These are phyloP conservation scores for Fusarium albosuccineum DNA, from an alignment of 2,329 filamentous ascomycete species.

Conservation along the genomic window DNA sequence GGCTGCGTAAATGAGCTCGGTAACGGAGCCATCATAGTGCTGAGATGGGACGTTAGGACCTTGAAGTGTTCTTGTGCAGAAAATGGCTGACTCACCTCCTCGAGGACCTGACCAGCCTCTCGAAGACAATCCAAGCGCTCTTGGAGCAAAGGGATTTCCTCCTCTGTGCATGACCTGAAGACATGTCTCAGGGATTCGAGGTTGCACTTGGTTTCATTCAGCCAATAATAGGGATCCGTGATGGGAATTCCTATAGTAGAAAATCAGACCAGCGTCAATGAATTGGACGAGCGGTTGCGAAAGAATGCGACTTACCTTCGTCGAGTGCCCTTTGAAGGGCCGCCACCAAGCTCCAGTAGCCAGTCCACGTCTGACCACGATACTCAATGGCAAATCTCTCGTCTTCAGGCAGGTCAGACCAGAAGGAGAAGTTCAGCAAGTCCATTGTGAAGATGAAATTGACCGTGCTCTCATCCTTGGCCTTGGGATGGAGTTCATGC, in stretches of 20 bases:
- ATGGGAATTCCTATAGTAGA: constrained; percentile 78
- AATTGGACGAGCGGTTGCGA: neutral
- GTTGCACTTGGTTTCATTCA: constrained; percentile 79
- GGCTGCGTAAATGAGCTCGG: constrained; percentile 79
- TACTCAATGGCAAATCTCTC: constrained; percentile 89
- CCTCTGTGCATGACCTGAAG: constrained; percentile 87
- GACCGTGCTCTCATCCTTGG: constrained; percentile 82
- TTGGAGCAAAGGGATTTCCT: constrained; percentile 86
- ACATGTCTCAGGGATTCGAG: constrained; percentile 80
- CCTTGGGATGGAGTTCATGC: constrained; percentile 89
- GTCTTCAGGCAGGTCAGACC: constrained; percentile 78
- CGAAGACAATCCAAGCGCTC: constrained; percentile 83
- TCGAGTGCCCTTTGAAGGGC: constrained; percentile 88
- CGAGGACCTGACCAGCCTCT: constrained; percentile 85
- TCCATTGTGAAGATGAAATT: constrained; percentile 99
- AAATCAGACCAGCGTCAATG: constrained; percentile 8
- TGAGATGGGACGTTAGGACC: constrained; percentile 51
- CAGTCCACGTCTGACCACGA: constrained; percentile 84
- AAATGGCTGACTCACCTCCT: constrained; percentile 69
- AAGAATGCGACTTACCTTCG: constrained; percentile 67
- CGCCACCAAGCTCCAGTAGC: constrained; percentile 95
- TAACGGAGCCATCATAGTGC: constrained; percentile 81
- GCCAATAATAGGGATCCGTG: constrained; percentile 89
- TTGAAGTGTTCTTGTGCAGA: too few species aligned
- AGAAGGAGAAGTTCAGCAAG: constrained; percentile 96